These are phyloP conservation scores for Cymbopogon citratus DNA, from an alignment of 176 grass and related monocot species.

Conservation along the genomic window DNA sequence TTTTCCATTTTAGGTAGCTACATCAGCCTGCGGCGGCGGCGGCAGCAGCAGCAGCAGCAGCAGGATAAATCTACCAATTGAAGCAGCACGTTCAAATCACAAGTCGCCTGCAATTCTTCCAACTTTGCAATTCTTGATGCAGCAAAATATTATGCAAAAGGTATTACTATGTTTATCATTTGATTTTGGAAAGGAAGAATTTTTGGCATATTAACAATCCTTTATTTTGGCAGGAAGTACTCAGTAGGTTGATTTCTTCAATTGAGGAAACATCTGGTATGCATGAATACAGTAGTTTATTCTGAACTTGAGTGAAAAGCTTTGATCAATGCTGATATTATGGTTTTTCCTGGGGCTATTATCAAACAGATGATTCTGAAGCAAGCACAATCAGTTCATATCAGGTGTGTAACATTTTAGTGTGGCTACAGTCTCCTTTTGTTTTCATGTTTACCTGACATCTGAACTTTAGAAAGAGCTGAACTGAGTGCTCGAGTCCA, in stretches of 20 bases:
- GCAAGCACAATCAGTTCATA: constrained; percentile 36
- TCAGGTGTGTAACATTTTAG: constrained; percentile 43
- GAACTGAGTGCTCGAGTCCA: not conserved
- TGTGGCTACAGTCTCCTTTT: not conserved
- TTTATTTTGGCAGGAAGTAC: constrained; percentile 64
- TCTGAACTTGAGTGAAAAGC: constrained; percentile 5
- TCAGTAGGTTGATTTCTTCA: constrained; percentile 77
- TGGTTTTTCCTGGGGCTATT: constrained; percentile 22
- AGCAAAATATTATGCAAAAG: constrained; percentile 93
- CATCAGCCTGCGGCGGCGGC: constrained; percentile 29
- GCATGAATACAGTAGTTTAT: constrained; percentile 22
- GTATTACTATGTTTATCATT: constrained; percentile 29
- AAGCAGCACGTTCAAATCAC: constrained; percentile 25
- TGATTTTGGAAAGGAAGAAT: not conserved
- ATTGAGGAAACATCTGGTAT: constrained; percentile 72
- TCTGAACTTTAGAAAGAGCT: constrained; percentile 17
- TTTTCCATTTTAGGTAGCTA: constrained; percentile 47
- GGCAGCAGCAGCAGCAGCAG: constrained; percentile 30
- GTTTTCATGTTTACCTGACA: not conserved
- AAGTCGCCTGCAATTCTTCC: constrained; percentile 48
- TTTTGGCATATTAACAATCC: constrained; percentile 20
- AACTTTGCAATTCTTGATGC: constrained; percentile 75
- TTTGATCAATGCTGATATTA: constrained; percentile 35
- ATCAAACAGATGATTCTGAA: constrained; percentile 39
- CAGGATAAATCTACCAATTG: constrained; percentile 35